These are phyloP conservation scores for Colletotrichum eleusines DNA, from an alignment of 2,329 filamentous ascomycete species.

Conservation along the genomic window DNA sequence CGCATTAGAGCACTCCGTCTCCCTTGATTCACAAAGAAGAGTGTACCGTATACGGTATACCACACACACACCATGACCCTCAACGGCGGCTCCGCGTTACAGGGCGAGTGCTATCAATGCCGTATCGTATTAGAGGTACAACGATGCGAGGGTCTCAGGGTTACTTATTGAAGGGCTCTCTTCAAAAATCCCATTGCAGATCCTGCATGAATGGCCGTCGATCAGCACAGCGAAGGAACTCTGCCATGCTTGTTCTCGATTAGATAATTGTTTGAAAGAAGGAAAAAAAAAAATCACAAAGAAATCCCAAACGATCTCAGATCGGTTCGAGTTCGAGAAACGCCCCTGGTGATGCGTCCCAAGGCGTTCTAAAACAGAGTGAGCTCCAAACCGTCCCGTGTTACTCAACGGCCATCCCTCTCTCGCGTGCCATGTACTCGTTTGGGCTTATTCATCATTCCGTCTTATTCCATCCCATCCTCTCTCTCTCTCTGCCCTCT, in stretches of 20 bases:
- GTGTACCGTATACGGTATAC: too few relatives aligned
- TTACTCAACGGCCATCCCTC: not conserved
- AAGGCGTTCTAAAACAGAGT: constrained; percentile 18
- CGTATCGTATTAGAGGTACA: not conserved
- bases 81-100: not conserved
- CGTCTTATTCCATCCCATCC: not conserved
- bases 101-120: not conserved
- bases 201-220: constrained; percentile 10
- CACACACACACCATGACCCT: not conserved
- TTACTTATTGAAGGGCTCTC: too few relatives aligned
- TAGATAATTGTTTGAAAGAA: not conserved
- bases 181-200: not conserved
- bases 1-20: not conserved
- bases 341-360: not conserved
- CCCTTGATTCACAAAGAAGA: not conserved
- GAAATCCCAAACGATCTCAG: not conserved
- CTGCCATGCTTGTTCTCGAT: not conserved
- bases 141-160: too few relatives aligned
- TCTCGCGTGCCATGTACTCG: not conserved
- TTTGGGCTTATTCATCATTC: not conserved
- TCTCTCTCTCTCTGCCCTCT: not conserved
- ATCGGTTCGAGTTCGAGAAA: not conserved
- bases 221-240: not conserved
- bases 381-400: constrained; percentile 4
- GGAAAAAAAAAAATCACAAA: too few relatives aligned